These are phyloP conservation scores for Elongisporangium undulatum DNA, from an alignment of 352 stramenopile species.

Conservation along the genomic window DNA sequence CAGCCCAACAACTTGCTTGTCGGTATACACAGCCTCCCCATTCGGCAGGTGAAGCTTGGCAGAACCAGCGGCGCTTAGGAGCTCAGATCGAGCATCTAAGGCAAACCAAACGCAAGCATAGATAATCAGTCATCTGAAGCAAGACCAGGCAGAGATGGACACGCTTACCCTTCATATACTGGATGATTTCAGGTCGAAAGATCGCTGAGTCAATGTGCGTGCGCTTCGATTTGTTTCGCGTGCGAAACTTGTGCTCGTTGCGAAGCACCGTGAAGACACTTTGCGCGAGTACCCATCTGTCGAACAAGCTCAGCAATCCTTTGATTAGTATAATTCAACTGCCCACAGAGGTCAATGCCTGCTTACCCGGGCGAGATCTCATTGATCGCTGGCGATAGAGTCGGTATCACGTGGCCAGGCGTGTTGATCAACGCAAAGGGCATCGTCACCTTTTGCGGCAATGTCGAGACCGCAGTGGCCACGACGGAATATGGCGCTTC, in stretches of 20 bases:
- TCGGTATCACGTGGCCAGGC: slow-evolving; percentile 65
- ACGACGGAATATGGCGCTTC: slow-evolving; percentile 92
- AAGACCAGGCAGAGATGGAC: background rate
- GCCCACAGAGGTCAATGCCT: background rate
- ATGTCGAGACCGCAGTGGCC: slow-evolving; percentile 88
- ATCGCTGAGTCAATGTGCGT: slow-evolving; percentile 54
- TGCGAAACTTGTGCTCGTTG: slow-evolving; percentile 88
- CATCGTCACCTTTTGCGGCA: slow-evolving; percentile 86
- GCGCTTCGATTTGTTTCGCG: slow-evolving; percentile 69
- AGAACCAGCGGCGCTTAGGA: slow-evolving; percentile 31
- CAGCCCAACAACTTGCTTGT: slow-evolving; percentile 58
- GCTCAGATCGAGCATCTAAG: slow-evolving; percentile 35
- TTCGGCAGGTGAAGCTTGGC: slow-evolving; percentile 26
- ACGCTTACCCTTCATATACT: slow-evolving; percentile 69
- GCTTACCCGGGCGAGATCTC: slow-evolving; percentile 68
- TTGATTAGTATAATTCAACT: background rate
- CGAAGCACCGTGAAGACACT: slow-evolving; percentile 90
- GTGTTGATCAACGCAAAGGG: slow-evolving; percentile 78
- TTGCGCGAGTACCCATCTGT: slow-evolving; percentile 86
- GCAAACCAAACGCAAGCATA: background rate
- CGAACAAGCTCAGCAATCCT: slow-evolving; percentile 16
- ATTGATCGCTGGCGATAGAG: slow-evolving; percentile 79
- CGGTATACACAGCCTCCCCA: slow-evolving; percentile 69
- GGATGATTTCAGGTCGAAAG: slow-evolving; percentile 70
- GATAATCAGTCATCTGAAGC: background rate